A percentile compares a stretch with the other conserved stretches of the same genome.
These are phyloP conservation scores for Penicillium sp. DNA, from an alignment of 2,329 filamentous ascomycete genomes.

Conservation along the genomic window DNA sequence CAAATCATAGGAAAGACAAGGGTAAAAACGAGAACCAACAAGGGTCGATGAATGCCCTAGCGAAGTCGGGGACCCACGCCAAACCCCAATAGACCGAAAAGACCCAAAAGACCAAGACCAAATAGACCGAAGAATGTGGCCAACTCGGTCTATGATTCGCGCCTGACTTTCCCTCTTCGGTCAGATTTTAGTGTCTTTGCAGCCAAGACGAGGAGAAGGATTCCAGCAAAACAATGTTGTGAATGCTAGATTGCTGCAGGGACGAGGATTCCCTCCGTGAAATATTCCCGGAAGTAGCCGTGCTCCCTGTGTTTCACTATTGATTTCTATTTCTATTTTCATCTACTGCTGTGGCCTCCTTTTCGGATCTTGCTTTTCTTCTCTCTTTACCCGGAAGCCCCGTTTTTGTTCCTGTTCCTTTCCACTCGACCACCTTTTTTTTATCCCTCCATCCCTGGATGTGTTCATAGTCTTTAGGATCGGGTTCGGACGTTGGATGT, in stretches of 20 bases:
- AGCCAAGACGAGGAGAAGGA: constrained; percentile 8
- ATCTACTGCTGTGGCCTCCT: not conserved
- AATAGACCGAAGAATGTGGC: not conserved
- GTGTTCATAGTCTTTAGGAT: constrained; percentile 4
- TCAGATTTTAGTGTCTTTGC: constrained; percentile 9
- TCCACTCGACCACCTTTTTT: not conserved
- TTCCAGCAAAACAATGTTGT: constrained; percentile 3
- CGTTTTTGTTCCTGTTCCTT: not conserved
- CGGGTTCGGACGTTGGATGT: constrained; percentile 3
- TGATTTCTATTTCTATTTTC: not conserved
- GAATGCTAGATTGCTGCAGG: constrained; percentile 1
- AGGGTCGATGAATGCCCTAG: constrained; percentile 4
- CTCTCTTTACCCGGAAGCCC: not conserved
- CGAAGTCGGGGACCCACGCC: not conserved
- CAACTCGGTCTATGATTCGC: constrained; percentile 15
- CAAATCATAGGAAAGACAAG: not conserved
- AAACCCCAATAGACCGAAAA: not conserved
- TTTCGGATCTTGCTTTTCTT: not conserved
- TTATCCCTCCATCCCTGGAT: not conserved
- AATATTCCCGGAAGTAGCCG: constrained; percentile 13
- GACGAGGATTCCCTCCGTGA: not conserved
- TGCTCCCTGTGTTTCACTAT: constrained; percentile 9
- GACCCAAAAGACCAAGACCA: not conserved
- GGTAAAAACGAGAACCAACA: constrained; percentile 3
- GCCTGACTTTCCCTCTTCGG: constrained; percentile 6